Percentiles rank a stretch among this genome's conserved stretches.
Evolutionary conservation across 805 yeast species (phyloP).

Genomic region (Kluyveromyces dobzhanskii): DNA sequence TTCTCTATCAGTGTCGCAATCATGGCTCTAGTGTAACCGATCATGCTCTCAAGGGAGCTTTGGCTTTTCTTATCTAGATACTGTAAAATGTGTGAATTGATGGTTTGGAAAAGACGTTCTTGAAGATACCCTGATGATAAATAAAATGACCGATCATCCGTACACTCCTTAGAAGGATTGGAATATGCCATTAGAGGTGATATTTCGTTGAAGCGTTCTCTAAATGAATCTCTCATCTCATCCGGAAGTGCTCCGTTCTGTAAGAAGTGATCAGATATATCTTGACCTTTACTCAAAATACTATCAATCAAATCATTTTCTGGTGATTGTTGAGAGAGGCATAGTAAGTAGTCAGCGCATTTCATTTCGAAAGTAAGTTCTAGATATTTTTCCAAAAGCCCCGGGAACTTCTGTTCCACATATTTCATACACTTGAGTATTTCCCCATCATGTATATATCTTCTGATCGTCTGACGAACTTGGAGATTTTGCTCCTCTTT

Average conservation of each 20-base stretch:
- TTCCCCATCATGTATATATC: slow-evolving; percentile 35
- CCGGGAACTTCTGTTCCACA: slow-evolving; percentile 26
- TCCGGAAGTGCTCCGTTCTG: slow-evolving; percentile 10
- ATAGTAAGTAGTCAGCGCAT: slow-evolving; percentile 19
- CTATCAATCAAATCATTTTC: slow-evolving; percentile 11
- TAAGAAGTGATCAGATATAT: slow-evolving; percentile 18
- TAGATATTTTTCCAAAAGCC: slow-evolving; percentile 15
- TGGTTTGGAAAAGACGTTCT: slow-evolving; percentile 24
- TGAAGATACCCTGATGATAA: slow-evolving; percentile 22
- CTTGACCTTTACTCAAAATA: slow-evolving; percentile 19
- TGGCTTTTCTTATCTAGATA: slow-evolving; percentile 36
- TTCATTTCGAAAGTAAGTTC: slow-evolving; percentile 24
- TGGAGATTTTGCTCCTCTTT: slow-evolving; percentile 31
- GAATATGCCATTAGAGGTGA: slow-evolving; percentile 46
- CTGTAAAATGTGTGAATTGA: slow-evolving; percentile 34
- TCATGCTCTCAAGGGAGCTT: slow-evolving; percentile 37
- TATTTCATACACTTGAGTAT: slow-evolving; percentile 36
- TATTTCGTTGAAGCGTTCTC: slow-evolving; percentile 35
- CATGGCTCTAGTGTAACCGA: slow-evolving; percentile 34
- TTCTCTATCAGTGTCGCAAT: slow-evolving; percentile 27
- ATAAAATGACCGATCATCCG: slow-evolving; percentile 19
- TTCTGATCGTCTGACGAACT: slow-evolving; percentile 39
- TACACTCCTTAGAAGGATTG: slow-evolving; percentile 37
- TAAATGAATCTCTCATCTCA: slow-evolving; percentile 26
- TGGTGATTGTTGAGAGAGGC: slow-evolving; percentile 9